Percentiles rank a stretch among this genome's conserved stretches.
Conservation (phyloP, 2,329 filamentous ascomycete species). For the Chaetomium globosum region DNA sequence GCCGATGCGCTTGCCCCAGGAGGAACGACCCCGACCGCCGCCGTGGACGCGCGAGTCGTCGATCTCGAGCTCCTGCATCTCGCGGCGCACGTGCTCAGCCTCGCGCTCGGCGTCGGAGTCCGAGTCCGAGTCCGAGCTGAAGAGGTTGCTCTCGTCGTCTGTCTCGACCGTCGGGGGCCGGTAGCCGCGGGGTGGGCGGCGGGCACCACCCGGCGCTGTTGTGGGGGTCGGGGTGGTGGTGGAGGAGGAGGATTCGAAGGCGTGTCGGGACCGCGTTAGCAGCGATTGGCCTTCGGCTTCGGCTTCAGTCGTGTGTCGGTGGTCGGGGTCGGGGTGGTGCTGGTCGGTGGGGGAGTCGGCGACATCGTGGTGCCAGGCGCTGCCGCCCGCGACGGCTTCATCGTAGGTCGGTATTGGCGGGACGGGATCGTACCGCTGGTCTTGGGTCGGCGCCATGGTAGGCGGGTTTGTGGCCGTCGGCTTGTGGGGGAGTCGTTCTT, state of each 20-base stretch:
- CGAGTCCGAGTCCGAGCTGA: slow-evolving; percentile 51
- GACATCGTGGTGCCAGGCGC: slow-evolving; percentile 50
- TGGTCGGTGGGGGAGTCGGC: slow-evolving; percentile 58
- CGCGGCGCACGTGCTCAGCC: slow-evolving; percentile 70
- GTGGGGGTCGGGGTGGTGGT: too few relatives aligned
- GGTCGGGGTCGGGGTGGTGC: slow-evolving; percentile 40
- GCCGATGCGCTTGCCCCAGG: slow-evolving; percentile 60
- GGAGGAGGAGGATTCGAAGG: slow-evolving; percentile 42
- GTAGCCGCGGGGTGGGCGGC: slow-evolving; percentile 62
- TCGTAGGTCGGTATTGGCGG: slow-evolving; percentile 84
- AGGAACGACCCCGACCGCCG: slow-evolving; percentile 45
- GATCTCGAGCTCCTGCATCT: slow-evolving; percentile 88
- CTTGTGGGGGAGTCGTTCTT: not conserved
- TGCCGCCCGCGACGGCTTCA: slow-evolving; percentile 68
- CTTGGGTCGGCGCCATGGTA: slow-evolving; percentile 37
- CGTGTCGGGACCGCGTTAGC: slow-evolving; percentile 59
- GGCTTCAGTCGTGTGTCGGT: slow-evolving; percentile 65
- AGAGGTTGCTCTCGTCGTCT: slow-evolving; percentile 64
- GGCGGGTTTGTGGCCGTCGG: not conserved
- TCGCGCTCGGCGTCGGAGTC: slow-evolving; percentile 53
- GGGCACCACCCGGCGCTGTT: too few relatives aligned
- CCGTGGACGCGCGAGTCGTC: slow-evolving; percentile 62
- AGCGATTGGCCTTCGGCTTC: slow-evolving; percentile 81
- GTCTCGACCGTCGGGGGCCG: slow-evolving; percentile 78
- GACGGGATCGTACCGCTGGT: slow-evolving; percentile 61